Conservation (phyloP, 768 basidiomycete species). For the Fomitopsis pulvina region DNA sequence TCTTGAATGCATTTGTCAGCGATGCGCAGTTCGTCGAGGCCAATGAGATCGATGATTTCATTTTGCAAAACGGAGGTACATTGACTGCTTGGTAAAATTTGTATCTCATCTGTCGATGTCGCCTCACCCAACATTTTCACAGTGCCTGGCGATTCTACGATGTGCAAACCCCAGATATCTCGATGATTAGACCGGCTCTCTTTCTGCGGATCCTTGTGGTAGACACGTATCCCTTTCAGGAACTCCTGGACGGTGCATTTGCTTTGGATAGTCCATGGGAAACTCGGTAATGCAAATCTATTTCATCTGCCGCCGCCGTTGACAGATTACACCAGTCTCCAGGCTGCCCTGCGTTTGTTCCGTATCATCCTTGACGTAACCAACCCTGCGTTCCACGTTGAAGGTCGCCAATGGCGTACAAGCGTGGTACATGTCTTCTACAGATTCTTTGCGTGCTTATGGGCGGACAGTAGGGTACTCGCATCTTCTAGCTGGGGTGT, state of each 20-base stretch:
- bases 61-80: constrained; percentile 52
- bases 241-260: constrained; percentile 37
- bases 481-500: neutral
- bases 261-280: constrained; percentile 37
- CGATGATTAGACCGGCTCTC: constrained; percentile 45
- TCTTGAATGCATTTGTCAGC: constrained; percentile 52
- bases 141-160: constrained; percentile 69
- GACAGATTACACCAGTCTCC: constrained; percentile 32
- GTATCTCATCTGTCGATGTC: neutral
- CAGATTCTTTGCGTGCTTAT: constrained; percentile 53
- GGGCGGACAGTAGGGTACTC: constrained; percentile 56
- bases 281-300: constrained; percentile 34
- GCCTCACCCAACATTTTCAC: neutral
- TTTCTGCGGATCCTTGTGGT: constrained; percentile 56
- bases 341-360: constrained; percentile 50
- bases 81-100: constrained; percentile 52
- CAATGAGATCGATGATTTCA: constrained; percentile 69
- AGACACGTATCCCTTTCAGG: constrained; percentile 55
- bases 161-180: constrained; percentile 50
- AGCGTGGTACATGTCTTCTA: constrained; percentile 54
- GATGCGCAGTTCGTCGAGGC: constrained; percentile 55
- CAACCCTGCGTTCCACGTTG: constrained; percentile 52
- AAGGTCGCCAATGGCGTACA: constrained; percentile 63
- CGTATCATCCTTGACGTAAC: constrained; percentile 61
- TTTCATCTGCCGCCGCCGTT: neutral